Conservation (phyloP, 2,329 filamentous ascomycete species). For the Rhinocladiella similis region DNA sequence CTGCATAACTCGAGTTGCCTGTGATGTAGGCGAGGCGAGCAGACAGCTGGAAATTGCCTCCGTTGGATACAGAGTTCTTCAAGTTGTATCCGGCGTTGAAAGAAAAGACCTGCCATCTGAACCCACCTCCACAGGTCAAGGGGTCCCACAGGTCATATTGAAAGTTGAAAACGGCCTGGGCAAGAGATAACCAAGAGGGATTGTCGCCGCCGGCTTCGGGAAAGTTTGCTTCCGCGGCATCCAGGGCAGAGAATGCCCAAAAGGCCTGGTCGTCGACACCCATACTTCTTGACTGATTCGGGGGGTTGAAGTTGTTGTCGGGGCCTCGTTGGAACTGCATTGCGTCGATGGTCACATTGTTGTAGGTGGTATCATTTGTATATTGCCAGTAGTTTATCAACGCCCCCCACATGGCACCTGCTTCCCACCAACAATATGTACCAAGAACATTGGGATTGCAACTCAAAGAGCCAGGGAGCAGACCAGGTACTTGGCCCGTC, state of each 20-base stretch:
- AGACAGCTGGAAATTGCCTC: constrained; percentile 57
- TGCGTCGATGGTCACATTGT: constrained; percentile 38
- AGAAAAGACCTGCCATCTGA: constrained; percentile 82
- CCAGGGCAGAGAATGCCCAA: constrained; percentile 59
- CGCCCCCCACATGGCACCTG: constrained; percentile 43
- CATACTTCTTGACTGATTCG: constrained; percentile 42
- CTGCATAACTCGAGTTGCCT: constrained; percentile 71
- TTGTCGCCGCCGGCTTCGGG: constrained; percentile 39
- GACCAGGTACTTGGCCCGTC: constrained; percentile 41
- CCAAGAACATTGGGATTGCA: constrained; percentile 24
- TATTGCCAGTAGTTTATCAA: constrained; percentile 46
- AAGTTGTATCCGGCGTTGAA: constrained; percentile 68
- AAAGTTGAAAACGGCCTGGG: constrained; percentile 76
- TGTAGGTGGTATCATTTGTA: constrained; percentile 43
- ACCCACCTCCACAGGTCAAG: constrained; percentile 66
- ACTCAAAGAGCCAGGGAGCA: constrained; percentile 39
- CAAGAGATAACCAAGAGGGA: constrained; percentile 74
- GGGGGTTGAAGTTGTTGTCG: constrained; percentile 41
- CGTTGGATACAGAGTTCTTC: constrained; percentile 61
- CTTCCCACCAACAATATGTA: constrained; percentile 46
- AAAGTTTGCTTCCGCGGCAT: constrained; percentile 55
- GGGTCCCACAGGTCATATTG: constrained; percentile 72
- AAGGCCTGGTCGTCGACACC: constrained; percentile 61
- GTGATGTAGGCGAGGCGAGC: constrained; percentile 76
- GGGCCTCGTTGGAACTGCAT: constrained; percentile 41